These are phyloP conservation scores for Toxicodendron radicans DNA, from an alignment of 345 rosid genomes.

Conservation along the genomic window DNA sequence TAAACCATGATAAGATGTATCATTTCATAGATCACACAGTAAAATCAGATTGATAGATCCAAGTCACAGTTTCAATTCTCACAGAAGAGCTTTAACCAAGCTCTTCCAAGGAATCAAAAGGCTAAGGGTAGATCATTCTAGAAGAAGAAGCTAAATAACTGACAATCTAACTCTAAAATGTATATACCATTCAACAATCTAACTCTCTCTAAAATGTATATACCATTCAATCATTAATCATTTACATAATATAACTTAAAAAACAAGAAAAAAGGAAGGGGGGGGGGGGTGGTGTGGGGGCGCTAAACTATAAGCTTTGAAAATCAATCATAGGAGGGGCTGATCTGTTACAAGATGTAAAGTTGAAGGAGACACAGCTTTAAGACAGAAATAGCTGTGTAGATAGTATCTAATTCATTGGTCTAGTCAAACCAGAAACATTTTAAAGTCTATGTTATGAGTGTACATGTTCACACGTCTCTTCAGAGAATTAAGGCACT, in stretches of 20 bases:
- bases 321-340: no score
- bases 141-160: neutral
- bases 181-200: no score
- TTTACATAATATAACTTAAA: neutral
- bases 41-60: neutral
- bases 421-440: no score
- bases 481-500: neutral
- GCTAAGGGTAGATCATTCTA: neutral
- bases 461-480: neutral
- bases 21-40: constrained; percentile 7
- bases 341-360: no score
- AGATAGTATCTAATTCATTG: neutral
- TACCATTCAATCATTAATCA: neutral
- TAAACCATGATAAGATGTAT: neutral
- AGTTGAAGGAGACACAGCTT: neutral
- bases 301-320: no score
- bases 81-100: neutral
- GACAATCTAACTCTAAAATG: neutral
- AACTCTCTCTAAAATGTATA: no score
- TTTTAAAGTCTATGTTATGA: neutral
- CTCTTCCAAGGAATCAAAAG: neutral
- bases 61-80: neutral
- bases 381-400: neutral
- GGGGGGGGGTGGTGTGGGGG: no score
- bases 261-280: no score